Base-by-base conservation (phyloP, 139 green algal genomes). In the Chlamydomonas sphaeroides region DNA sequence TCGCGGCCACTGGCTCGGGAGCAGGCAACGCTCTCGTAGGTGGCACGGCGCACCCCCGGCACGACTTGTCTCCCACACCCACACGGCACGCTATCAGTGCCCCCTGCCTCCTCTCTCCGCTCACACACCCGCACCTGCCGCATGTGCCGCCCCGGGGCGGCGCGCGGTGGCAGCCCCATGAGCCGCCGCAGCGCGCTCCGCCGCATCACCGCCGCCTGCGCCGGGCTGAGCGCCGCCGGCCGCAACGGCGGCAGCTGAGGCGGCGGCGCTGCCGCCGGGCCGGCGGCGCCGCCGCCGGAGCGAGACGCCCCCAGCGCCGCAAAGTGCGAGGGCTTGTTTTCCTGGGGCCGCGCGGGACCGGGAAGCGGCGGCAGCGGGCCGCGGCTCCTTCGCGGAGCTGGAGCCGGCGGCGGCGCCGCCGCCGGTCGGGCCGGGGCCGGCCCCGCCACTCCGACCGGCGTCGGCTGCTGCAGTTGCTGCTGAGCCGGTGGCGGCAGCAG, bases 161-260 rank as follows among this genome's bases (percentile, higher is more conserved):
- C 83, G 57, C 75, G 51, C 5, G 68, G 73, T 1, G 85, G 68
- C 35, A 76, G 83, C 7, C 67, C 51, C 39, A 94, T 73, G 48
- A 95, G 89, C 66, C 92, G 88, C 70, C 73, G 69, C 41, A 95
- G 65, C 18, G 91, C 92, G 28, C 26, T 71, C 49, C 69, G 85
- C n/a, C 84, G 85, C 80, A 94, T 85, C 28, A 61, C 45, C 3
- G 35, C 51, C 39, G 86, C 65, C 78, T 89, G 68, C 35, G 75
- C 25, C 10, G 65, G 20, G 23, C 53, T 78, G 0, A 93, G 84
- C 4, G 80, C 65, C 11, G 67, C 35, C 7, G 87, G 86, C 51
- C 74, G 38, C 62, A 80, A 39, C 41, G 74, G 39, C 6, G 74
- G 74, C 39, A 51, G 30, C 59, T 33, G 15, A 38, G 45, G n/a